Conservation (phyloP, 2,329 filamentous ascomycete genomes). For the Mariannaea sp. region DNA sequence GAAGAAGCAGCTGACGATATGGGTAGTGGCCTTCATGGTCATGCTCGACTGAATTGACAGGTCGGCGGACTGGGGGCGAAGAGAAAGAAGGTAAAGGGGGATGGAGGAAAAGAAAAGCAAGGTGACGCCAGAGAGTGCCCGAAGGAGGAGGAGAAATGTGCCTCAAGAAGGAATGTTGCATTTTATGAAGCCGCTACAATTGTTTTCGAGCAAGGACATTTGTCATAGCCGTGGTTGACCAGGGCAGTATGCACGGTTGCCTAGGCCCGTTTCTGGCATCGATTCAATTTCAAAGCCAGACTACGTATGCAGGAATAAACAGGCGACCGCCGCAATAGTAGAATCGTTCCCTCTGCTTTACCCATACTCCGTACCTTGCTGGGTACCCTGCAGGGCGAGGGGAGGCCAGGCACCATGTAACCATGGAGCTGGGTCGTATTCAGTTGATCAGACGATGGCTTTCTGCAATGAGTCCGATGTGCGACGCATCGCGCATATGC, state of each 20-base stretch:
- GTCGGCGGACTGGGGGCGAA: no score
- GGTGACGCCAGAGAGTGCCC: background rate
- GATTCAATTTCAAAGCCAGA: background rate
- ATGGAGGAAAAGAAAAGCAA: background rate
- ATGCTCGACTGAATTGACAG: background rate
- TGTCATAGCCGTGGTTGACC: background rate
- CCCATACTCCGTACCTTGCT: no score
- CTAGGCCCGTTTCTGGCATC: background rate
- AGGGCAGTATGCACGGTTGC: background rate
- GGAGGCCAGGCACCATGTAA: no score
- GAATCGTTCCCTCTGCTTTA: no score
- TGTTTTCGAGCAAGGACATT: background rate
- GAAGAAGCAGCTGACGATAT: conserved; percentile 1
- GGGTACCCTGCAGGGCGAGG: no score
- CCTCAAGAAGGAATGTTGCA: background rate
- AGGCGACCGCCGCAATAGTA: background rate
- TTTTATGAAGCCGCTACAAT: conserved; percentile 6
- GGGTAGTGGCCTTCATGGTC: conserved; percentile 7
- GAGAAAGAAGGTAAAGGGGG: no score
- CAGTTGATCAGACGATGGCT: background rate
- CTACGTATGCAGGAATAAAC: background rate
- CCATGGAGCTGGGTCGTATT: no score
- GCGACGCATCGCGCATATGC: background rate
- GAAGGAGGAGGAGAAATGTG: background rate
- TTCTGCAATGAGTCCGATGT: background rate